A percentile compares a stretch with the other conserved stretches of the same genome.
phyloP scores from a whole-genome alignment of 495 filamentous ascomycete genomes.

The Poronia punctata region DNA sequence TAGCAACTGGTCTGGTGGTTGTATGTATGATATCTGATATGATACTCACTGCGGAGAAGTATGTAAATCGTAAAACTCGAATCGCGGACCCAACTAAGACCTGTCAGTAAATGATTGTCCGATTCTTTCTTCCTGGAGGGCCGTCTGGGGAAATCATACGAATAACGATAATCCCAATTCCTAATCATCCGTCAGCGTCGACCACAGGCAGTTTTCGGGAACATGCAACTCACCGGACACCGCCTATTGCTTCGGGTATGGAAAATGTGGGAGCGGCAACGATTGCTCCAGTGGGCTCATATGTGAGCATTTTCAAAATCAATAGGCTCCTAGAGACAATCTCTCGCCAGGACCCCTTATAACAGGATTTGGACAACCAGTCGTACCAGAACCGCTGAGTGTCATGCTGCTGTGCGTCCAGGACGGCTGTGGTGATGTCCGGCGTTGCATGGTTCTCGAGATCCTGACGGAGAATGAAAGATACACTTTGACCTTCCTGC shows the following conservation, averaged over 20 bases:
- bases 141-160: conserved; percentile 6
- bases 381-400: conserved; percentile 63
- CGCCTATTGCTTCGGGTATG: conserved; percentile 65
- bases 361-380: conserved; percentile 61
- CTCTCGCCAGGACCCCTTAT: conserved; percentile 64
- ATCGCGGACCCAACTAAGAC: conserved; percentile 56
- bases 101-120: background rate
- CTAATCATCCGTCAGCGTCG: conserved; percentile 24
- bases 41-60: conserved; percentile 45
- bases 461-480: conserved; percentile 57
- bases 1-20: too few relatives aligned
- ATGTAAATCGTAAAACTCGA: conserved; percentile 71
- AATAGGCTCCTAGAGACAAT: conserved; percentile 60
- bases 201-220: background rate
- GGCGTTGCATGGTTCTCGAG: conserved; percentile 42
- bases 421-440: conserved; percentile 43
- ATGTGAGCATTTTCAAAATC: conserved; percentile 66
- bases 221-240: conserved; percentile 34
- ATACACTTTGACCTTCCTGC: conserved; percentile 57
- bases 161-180: conserved; percentile 76
- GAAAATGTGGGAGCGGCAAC: conserved; percentile 51
- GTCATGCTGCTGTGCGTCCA: conserved; percentile 55
- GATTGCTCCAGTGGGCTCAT: conserved; percentile 47
- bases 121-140: background rate
- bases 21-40: too few relatives aligned